Percentiles rank a stretch among this genome's conserved stretches.
Conservation (phyloP, 148 eudicot genomes). For the Hydrangea macrophylla region DNA sequence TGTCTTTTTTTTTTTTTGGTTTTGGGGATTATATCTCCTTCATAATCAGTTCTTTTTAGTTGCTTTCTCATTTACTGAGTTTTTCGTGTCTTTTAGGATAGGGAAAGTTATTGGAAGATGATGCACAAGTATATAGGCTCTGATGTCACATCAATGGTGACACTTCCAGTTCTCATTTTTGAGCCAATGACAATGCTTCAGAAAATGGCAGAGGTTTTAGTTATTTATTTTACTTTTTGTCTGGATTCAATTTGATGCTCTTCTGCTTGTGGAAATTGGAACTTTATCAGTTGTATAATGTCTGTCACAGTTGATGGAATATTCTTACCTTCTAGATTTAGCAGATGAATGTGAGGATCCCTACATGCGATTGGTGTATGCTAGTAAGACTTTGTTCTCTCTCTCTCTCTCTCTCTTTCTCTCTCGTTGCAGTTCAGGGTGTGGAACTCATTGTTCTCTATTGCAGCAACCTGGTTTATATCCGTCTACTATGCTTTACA, state of each 20-base stretch:
- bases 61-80: neutral
- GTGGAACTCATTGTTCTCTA: conserved; percentile 9
- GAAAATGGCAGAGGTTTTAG: conserved; percentile 96
- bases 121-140: conserved; percentile 95
- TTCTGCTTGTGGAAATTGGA: neutral
- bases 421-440: neutral
- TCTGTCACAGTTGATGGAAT: conserved; percentile 84
- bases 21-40: neutral
- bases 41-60: neutral
- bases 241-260: conserved; percentile 3
- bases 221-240: neutral
- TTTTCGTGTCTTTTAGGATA: conserved; percentile 49
- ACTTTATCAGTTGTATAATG: conserved; percentile 13
- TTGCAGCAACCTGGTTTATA: conserved; percentile 81
- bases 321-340: conserved; percentile 73
- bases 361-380: conserved; percentile 86
- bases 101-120: conserved; percentile 91
- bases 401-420: conserved; percentile 5
- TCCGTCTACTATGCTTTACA: conserved; percentile 84
- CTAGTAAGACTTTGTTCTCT: conserved; percentile 39
- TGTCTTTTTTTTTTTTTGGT: too few species aligned
- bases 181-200: conserved; percentile 99
- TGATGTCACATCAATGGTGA: conserved; percentile 97
- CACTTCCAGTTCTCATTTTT: conserved; percentile 91
- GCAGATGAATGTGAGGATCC: conserved; percentile 99